Conservation (phyloP, 2,329 filamentous ascomycete genomes). For the Xylariaceae sp. region DNA sequence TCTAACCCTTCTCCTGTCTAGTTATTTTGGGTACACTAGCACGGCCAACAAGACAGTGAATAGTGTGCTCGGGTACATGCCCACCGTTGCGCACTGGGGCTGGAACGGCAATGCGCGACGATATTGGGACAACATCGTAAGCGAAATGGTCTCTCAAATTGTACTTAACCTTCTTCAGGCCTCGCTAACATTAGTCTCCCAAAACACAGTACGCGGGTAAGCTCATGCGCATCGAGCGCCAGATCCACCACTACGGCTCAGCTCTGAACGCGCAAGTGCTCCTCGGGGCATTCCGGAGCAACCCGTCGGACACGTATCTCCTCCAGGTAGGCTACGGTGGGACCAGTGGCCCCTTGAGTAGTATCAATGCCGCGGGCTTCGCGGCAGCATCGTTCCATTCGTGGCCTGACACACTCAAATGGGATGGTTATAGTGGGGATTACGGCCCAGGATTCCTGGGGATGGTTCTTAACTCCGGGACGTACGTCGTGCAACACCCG, state of each 20-base stretch:
- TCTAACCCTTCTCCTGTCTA: constrained; percentile 3
- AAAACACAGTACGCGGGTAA: constrained; percentile 38
- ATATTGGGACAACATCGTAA: constrained; percentile 55
- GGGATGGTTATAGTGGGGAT: constrained; percentile 56
- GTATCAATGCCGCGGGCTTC: constrained; percentile 53
- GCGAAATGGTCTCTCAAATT: neutral
- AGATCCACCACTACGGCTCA: constrained; percentile 60
- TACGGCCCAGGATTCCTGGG: constrained; percentile 55
- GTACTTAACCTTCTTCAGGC: neutral
- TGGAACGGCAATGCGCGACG: constrained; percentile 59
- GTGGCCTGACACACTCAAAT: constrained; percentile 50
- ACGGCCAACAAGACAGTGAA: constrained; percentile 48
- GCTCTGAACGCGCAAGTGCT: constrained; percentile 54
- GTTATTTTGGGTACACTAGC: constrained; percentile 45
- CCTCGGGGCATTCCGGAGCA: constrained; percentile 46
- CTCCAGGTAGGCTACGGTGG: constrained; percentile 54
- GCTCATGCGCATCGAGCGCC: constrained; percentile 40
- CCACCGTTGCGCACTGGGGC: constrained; percentile 57
- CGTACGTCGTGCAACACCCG: constrained; percentile 45
- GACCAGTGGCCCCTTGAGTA: constrained; percentile 48
- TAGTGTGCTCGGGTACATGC: constrained; percentile 53
- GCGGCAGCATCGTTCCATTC: constrained; percentile 54
- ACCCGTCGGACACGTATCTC: constrained; percentile 45
- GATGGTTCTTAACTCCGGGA: constrained; percentile 44
- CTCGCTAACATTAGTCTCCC: constrained; percentile 1